phyloP scores from a whole-genome alignment of 305 asterid species.

The Vinca major region DNA sequence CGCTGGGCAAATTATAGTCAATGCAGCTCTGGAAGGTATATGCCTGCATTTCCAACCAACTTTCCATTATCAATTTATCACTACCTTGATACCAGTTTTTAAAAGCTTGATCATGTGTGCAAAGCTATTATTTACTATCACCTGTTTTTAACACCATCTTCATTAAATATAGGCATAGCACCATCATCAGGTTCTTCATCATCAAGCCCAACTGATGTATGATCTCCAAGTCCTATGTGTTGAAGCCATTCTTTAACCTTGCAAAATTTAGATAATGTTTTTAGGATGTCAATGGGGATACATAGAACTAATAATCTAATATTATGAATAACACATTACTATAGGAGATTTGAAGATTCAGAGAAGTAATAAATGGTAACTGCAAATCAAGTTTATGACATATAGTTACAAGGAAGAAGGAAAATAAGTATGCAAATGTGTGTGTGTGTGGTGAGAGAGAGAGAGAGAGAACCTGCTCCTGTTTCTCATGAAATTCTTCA shows the following conservation, averaged over 20 bases:
- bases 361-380: slow-evolving; percentile 3
- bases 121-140: slow-evolving; percentile 25
- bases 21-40: slow-evolving; percentile 94
- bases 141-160: slow-evolving; percentile 71
- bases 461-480: slow-evolving; percentile 71
- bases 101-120: background rate
- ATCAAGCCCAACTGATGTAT: slow-evolving; percentile 57
- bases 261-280: slow-evolving; percentile 6
- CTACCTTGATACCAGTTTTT: background rate
- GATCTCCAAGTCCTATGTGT: slow-evolving; percentile 37
- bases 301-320: background rate
- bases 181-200: slow-evolving; percentile 90
- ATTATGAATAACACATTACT: background rate
- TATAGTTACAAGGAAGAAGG: background rate
- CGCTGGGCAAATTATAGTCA: slow-evolving; percentile 89
- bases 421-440: background rate
- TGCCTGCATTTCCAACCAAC: slow-evolving; percentile 77
- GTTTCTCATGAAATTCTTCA: slow-evolving; percentile 88
- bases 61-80: slow-evolving; percentile 12
- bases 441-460: slow-evolving; percentile 3
- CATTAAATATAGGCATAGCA: slow-evolving; percentile 51
- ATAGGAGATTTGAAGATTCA: too few relatives aligned
- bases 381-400: background rate
- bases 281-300: background rate
- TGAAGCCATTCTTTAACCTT: slow-evolving; percentile 92